These are phyloP conservation scores for Pythium aquatile DNA, from an alignment of 352 stramenopile genomes.

Conservation along the genomic window DNA sequence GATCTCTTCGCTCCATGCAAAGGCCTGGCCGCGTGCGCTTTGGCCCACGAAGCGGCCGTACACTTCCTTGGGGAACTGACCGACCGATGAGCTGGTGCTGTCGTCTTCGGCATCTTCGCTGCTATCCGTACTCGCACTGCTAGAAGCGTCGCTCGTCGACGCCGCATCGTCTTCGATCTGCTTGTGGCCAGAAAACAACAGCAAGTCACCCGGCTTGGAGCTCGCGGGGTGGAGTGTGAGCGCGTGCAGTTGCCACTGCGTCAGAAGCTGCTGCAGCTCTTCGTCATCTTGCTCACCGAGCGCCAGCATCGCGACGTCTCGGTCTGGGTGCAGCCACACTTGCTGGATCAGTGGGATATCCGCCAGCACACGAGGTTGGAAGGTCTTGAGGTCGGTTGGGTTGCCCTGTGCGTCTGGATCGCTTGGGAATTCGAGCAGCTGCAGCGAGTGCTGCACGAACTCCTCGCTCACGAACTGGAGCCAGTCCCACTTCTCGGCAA, in stretches of 20 bases:
- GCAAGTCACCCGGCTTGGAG: slow-evolving; percentile 34
- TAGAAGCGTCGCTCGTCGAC: neutral
- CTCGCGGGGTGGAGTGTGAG: slow-evolving; percentile 30
- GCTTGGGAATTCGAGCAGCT: slow-evolving; percentile 43
- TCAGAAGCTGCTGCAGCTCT: slow-evolving; percentile 26
- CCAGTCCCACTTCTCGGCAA: slow-evolving; percentile 76
- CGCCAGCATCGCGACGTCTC: slow-evolving; percentile 61
- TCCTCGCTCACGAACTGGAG: slow-evolving; percentile 79
- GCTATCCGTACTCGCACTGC: slow-evolving; percentile 6
- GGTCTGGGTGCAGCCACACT: slow-evolving; percentile 51
- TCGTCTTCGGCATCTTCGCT: slow-evolving; percentile 15
- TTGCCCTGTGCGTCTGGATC: slow-evolving; percentile 2
- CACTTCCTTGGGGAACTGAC: slow-evolving; percentile 50
- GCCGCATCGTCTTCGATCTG: slow-evolving; percentile 22
- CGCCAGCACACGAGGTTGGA: slow-evolving; percentile 40
- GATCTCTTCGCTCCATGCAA: slow-evolving; percentile 70
- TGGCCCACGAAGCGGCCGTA: slow-evolving; percentile 58
- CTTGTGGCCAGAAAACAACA: slow-evolving; percentile 57
- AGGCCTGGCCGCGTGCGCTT: slow-evolving; percentile 58
- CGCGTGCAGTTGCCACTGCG: slow-evolving; percentile 37
- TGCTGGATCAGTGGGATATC: slow-evolving; percentile 51
- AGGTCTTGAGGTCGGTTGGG: neutral
- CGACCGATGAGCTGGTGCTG: slow-evolving; percentile 15
- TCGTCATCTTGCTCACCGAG: slow-evolving; percentile 35
- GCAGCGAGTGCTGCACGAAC: slow-evolving; percentile 68